phyloP scores from a whole-genome alignment of 306 rosid genomes.

The Inga leiocalycina region DNA sequence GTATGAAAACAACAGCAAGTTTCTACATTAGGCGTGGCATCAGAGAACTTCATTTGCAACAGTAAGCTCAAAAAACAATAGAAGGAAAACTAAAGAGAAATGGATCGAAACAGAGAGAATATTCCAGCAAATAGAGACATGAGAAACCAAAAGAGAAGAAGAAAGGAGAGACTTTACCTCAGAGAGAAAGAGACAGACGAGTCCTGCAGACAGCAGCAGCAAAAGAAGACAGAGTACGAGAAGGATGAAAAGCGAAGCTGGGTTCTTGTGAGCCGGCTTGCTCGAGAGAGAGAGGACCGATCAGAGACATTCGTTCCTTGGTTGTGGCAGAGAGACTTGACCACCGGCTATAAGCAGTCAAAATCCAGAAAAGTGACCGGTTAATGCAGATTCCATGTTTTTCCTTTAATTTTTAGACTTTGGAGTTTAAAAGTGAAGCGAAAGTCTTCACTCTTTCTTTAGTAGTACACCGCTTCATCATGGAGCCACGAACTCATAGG shows the following conservation, averaged over 20 bases:
- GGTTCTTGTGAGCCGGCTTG: neutral
- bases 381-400: neutral
- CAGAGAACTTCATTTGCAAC: neutral
- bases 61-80: neutral
- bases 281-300: neutral
- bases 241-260: neutral
- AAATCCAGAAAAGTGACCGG: neutral
- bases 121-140: neutral
- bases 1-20: neutral
- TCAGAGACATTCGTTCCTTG: slow-evolving; percentile 35
- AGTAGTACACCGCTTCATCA: neutral
- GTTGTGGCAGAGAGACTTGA: neutral
- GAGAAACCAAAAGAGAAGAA: slow-evolving; percentile 6
- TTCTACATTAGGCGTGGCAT: neutral
- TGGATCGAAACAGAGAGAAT: neutral
- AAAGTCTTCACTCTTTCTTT: neutral
- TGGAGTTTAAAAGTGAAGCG: neutral
- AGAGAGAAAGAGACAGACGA: neutral
- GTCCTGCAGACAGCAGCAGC: slow-evolving; percentile 15
- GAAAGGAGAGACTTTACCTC: slow-evolving; percentile 23
- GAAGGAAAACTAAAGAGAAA: neutral
- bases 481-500: neutral
- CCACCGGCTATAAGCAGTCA: slow-evolving; percentile 39
- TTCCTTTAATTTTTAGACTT: neutral
- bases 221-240: neutral